Conservation (phyloP, 2,329 filamentous ascomycete genomes). For the Akanthomyces lecanii region DNA sequence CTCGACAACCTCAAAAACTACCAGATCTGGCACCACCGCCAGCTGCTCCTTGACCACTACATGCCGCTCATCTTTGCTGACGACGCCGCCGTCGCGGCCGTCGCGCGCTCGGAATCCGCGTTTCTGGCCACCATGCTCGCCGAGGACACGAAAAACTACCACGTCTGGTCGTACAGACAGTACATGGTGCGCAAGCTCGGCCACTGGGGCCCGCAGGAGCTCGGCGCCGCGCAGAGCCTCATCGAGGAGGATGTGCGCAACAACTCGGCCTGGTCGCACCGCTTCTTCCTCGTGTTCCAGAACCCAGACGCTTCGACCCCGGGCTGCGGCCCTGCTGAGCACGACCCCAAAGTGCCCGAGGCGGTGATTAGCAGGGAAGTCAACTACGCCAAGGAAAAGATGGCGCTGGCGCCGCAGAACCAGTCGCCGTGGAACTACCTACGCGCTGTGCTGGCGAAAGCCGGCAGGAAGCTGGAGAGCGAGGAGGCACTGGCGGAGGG, state of each 20-base stretch:
- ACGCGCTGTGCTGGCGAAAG: constrained; percentile 67
- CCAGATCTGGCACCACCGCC: constrained; percentile 86
- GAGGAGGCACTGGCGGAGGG: constrained; percentile 46
- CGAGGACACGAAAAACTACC: constrained; percentile 93
- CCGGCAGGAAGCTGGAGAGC: constrained; percentile 45
- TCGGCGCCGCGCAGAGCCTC: constrained; percentile 66
- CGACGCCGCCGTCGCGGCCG: constrained; percentile 49
- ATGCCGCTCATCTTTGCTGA: constrained; percentile 57
- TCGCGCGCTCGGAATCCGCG: constrained; percentile 62
- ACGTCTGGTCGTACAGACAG: constrained; percentile 95
- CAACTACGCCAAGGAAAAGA: constrained; percentile 67
- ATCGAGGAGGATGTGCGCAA: constrained; percentile 82
- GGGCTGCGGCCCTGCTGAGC: constrained; percentile 45
- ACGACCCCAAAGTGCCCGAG: constrained; percentile 54
- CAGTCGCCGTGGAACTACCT: constrained; percentile 93
- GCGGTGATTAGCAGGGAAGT: constrained; percentile 71
- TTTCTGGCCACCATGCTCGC: constrained; percentile 80
- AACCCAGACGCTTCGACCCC: constrained; percentile 49
- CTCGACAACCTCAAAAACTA: constrained; percentile 92
- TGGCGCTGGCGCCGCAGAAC: constrained; percentile 82
- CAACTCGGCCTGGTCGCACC: constrained; percentile 96
- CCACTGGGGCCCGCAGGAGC: constrained; percentile 67
- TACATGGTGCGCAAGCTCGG: constrained; percentile 61
- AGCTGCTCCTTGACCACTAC: constrained; percentile 59
- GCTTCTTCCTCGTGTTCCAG: constrained; percentile 86